These are phyloP conservation scores for Hordeum pubiflorum DNA, from an alignment of 202 grass and related monocot genomes.

Conservation along the genomic window DNA sequence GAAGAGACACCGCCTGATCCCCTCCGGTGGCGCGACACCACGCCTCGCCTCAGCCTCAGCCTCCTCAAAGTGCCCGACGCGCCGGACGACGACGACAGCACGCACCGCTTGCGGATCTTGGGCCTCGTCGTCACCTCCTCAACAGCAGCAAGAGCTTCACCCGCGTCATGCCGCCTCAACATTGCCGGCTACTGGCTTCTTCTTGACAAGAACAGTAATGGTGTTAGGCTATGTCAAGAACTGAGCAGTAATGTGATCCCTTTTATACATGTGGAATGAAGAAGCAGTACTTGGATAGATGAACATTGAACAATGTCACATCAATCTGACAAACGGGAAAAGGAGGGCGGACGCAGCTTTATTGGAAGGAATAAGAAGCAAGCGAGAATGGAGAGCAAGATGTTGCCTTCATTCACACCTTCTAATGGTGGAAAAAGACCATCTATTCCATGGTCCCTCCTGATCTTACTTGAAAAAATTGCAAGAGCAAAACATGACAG, in stretches of 20 bases:
- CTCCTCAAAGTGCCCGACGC: constrained; percentile 30
- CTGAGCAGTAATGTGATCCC: background rate
- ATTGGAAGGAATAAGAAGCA: constrained; percentile 41
- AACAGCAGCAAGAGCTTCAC: background rate
- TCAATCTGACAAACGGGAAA: constrained; percentile 13
- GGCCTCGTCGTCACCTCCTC: background rate
- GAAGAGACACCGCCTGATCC: constrained; percentile 16
- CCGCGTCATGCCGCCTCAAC: background rate
- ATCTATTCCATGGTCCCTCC: background rate
- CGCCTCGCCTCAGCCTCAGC: constrained; percentile 36
- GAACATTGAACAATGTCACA: constrained; percentile 11
- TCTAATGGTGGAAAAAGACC: background rate
- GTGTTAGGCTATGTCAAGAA: background rate
- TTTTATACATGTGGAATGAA: background rate
- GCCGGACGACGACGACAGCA: constrained; percentile 38
- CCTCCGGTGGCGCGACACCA: constrained; percentile 25
- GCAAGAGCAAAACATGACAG: background rate
- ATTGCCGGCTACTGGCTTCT: constrained; percentile 14
- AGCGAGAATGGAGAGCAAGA: constrained; percentile 7
- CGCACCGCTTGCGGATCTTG: constrained; percentile 42
- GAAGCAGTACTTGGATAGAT: background rate
- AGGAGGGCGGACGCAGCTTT: background rate
- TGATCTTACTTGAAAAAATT: background rate
- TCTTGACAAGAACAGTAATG: background rate
- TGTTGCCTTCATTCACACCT: background rate